These are phyloP conservation scores for Colletotrichum abscissum DNA, from an alignment of 2,329 filamentous ascomycete genomes.

Conservation along the genomic window DNA sequence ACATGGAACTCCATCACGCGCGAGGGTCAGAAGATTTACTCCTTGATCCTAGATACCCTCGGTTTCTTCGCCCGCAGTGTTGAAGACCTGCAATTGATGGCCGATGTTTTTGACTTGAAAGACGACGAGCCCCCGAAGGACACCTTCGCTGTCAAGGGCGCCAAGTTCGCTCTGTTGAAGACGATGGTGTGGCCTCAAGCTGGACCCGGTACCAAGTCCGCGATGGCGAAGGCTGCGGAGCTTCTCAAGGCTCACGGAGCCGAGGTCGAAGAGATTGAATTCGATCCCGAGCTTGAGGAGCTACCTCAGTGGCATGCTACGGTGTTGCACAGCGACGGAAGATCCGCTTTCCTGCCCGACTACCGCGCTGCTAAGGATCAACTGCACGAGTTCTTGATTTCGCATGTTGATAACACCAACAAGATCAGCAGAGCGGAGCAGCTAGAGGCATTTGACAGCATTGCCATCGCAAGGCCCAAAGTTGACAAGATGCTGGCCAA, in stretches of 20 bases:
- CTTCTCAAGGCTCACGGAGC: constrained; percentile 61
- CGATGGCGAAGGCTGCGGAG: constrained; percentile 52
- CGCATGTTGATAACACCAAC: constrained; percentile 61
- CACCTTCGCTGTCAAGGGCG: constrained; percentile 52
- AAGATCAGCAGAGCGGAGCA: constrained; percentile 58
- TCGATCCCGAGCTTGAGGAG: constrained; percentile 60
- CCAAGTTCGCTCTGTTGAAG: constrained; percentile 65
- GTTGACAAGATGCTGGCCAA: constrained; percentile 59
- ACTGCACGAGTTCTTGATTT: constrained; percentile 56
- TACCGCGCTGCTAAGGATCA: constrained; percentile 59
- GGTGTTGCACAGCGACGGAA: constrained; percentile 63
- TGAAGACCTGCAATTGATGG: constrained; percentile 67
- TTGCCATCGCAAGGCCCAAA: constrained; percentile 60
- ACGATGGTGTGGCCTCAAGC: constrained; percentile 63
- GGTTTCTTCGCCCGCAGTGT: constrained; percentile 70
- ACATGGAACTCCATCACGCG: constrained; percentile 73
- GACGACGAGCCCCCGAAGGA: constrained; percentile 57
- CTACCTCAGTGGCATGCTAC: constrained; percentile 63
- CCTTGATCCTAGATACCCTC: constrained; percentile 69
- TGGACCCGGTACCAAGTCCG: constrained; percentile 54
- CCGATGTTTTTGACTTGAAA: constrained; percentile 62
- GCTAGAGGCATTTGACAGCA: constrained; percentile 63
- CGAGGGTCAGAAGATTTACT: constrained; percentile 70
- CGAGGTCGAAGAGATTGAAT: constrained; percentile 63
- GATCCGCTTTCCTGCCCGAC: constrained; percentile 64